Evolutionary conservation across 352 stramenopile species (phyloP).

Genomic region (Blastocystis sp.): DNA sequence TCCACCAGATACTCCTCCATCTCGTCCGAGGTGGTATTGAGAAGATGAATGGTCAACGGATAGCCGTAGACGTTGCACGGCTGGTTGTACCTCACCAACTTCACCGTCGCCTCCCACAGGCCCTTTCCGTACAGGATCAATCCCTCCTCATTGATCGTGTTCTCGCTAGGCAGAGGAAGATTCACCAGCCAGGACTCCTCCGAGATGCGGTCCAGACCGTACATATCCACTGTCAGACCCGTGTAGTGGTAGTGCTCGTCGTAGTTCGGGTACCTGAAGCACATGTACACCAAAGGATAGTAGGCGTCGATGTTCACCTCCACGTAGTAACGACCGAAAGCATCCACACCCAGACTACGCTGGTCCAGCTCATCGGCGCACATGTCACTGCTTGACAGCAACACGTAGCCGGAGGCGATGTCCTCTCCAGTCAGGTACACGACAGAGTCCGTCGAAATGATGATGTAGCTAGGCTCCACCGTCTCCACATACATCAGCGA

Average conservation of each 20-base stretch:
- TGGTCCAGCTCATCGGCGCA: not conserved
- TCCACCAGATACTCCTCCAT: slow-evolving; percentile 7
- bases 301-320: not conserved
- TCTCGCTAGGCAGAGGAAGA: not conserved
- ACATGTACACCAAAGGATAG: slow-evolving; percentile 16
- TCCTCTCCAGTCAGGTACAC: slow-evolving; percentile 1
- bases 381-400: not conserved
- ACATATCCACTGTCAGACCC: slow-evolving; percentile 1
- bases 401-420: not conserved
- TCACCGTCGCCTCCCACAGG: not conserved
- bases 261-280: slow-evolving; percentile 8
- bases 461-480: slow-evolving; percentile 11
- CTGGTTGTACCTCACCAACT: slow-evolving; percentile 1
- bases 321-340: not conserved
- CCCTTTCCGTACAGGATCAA: slow-evolving; percentile 2
- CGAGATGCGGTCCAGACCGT: slow-evolving; percentile 4
- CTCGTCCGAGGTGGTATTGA: not conserved
- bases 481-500: slow-evolving; percentile 26
- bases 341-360: not conserved
- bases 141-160: slow-evolving; percentile 13
- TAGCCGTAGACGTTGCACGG: not conserved
- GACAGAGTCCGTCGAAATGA: slow-evolving; percentile 10
- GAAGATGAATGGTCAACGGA: not conserved
- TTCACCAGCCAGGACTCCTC: slow-evolving; percentile 46
- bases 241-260: slow-evolving; percentile 35